Evolutionary conservation across 805 yeast genomes (phyloP).

Genomic region (Candida caryicola): DNA sequence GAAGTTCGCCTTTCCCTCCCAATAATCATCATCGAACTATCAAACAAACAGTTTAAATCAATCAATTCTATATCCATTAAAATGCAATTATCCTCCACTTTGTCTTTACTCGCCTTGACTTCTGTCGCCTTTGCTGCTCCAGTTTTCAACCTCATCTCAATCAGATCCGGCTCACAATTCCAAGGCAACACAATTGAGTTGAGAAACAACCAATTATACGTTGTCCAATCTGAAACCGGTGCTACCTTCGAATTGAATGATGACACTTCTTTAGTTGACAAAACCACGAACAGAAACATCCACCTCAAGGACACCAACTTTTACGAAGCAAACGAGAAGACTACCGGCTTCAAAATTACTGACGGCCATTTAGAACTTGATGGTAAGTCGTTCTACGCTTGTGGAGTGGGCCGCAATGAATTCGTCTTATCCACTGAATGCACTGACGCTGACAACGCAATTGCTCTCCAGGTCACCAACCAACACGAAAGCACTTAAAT

Average conservation of each 20-base stretch:
- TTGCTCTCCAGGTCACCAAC: no score
- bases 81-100: conserved; percentile 15
- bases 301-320: conserved; percentile 9
- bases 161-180: conserved; percentile 25
- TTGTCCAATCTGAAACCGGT: conserved; percentile 11
- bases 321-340: conserved; percentile 4
- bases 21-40: no score
- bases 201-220: no score
- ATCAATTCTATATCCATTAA: conserved; percentile 4
- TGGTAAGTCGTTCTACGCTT: no score
- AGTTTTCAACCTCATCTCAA: conserved; percentile 18
- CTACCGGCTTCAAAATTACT: conserved; percentile 38
- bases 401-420: no score
- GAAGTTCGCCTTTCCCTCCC: no score
- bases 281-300: conserved; percentile 14
- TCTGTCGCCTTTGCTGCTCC: conserved; percentile 26
- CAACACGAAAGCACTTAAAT: no score
- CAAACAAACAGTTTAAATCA: no score
- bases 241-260: conserved; percentile 20
- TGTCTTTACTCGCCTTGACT: conserved; percentile 19
- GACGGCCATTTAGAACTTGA: conserved; percentile 35
- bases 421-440: no score
- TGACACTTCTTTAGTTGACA: conserved; percentile 22
- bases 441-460: no score
- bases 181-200: no score